phyloP scores from a whole-genome alignment of 768 basidiomycete species.

The Cyclocybe cylindracea region DNA sequence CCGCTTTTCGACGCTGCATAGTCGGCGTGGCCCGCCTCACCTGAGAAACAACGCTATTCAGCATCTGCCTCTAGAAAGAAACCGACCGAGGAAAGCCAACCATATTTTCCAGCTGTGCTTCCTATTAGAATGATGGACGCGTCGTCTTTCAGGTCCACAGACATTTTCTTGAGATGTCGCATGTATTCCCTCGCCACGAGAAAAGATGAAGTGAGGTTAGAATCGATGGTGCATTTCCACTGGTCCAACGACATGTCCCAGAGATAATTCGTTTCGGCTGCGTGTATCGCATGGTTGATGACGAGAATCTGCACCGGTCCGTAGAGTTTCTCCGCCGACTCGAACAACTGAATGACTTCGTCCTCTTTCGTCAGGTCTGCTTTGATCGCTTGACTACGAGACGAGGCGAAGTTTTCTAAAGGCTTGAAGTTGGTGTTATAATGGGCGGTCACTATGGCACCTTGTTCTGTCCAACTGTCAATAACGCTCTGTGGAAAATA shows the following conservation, averaged over 20 bases:
- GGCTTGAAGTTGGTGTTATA: conserved; percentile 56
- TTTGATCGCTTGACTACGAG: conserved; percentile 40
- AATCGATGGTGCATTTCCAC: conserved; percentile 62
- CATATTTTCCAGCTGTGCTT: conserved; percentile 72
- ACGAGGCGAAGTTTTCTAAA: conserved; percentile 37
- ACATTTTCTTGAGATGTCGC: conserved; percentile 39
- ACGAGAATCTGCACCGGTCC: conserved; percentile 58
- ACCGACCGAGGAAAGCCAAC: conserved; percentile 22
- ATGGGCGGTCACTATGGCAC: conserved; percentile 71
- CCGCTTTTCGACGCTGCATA: conserved; percentile 72
- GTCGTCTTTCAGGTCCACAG: conserved; percentile 46
- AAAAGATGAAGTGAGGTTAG: conserved; percentile 70
- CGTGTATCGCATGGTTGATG: conserved; percentile 64
- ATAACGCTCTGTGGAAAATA: too few relatives aligned
- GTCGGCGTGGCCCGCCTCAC: conserved; percentile 65
- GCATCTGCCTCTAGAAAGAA: neutral
- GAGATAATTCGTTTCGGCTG: conserved; percentile 46
- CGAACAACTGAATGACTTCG: conserved; percentile 54
- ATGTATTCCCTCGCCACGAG: conserved; percentile 67
- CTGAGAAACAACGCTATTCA: conserved; percentile 15
- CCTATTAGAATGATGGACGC: conserved; percentile 68
- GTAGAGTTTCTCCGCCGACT: conserved; percentile 36
- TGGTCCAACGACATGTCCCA: conserved; percentile 59
- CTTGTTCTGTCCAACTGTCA: conserved; percentile 48
- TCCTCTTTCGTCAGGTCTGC: conserved; percentile 62